Evolutionary conservation across 1,284 basidiomycete species (phyloP).

Genomic region (Inonotus obliquus): DNA sequence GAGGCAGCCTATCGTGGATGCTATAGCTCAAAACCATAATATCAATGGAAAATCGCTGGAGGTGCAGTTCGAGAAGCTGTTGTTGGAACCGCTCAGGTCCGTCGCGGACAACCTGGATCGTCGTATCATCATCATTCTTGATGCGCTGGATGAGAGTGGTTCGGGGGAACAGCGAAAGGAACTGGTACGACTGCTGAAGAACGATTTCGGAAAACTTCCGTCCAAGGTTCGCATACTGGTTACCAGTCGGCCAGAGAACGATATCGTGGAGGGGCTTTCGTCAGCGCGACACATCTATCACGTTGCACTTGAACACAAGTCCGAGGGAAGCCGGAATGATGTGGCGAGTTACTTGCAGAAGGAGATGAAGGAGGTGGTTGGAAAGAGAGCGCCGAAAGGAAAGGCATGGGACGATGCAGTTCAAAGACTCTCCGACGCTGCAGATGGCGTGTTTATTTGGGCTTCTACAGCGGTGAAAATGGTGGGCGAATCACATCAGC

Average conservation of each 20-base stretch:
- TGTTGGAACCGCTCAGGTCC: background rate
- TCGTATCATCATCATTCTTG: constrained; percentile 33
- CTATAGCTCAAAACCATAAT: background rate
- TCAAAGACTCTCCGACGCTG: background rate
- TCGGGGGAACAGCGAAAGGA: constrained; percentile 19
- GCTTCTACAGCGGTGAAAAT: background rate
- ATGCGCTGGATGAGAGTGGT: constrained; percentile 33
- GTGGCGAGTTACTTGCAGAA: background rate
- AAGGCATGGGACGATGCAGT: background rate
- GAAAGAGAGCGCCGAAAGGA: background rate
- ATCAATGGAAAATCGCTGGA: background rate
- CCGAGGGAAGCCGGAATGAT: background rate
- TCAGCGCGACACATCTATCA: background rate
- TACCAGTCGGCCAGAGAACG: constrained; percentile 28
- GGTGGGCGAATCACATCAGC: background rate
- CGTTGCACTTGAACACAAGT: background rate
- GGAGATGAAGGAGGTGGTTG: background rate
- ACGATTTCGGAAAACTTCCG: constrained; percentile 23
- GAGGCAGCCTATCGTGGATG: background rate
- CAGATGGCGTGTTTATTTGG: background rate
- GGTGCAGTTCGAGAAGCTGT: background rate
- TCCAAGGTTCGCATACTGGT: constrained; percentile 29
- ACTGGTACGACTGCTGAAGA: constrained; percentile 21
- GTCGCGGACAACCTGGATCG: background rate
- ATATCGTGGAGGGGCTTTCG: too few relatives aligned